Base-by-base conservation (phyloP, 2,329 filamentous ascomycete species). In the Raffaelea albimanens region DNA sequence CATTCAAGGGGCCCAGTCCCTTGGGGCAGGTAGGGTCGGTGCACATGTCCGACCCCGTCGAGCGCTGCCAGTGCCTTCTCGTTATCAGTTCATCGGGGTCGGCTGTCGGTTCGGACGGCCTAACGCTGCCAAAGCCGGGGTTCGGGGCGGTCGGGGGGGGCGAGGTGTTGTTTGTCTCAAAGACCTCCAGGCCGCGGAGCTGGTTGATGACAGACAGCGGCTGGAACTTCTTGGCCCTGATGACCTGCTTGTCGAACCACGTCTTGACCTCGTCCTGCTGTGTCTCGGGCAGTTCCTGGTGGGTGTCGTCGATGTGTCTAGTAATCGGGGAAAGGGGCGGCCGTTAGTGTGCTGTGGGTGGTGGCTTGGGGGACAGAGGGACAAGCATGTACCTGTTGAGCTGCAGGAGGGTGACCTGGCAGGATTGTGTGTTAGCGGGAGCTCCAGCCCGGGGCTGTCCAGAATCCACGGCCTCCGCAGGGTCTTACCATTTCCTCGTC, bases 211-310 rank as follows among this genome's bases (percentile, higher is more conserved):
- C 76, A 1, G 89, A 90, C 1, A 96, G 76, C 1, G 90, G 90
- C 60, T 96, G 90, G 63, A 96, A 95, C 55, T 83, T 83, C 66
- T 93, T 95, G 11, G 90, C 90, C 64, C 94, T 95, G 56, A 86
- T 76, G 66, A 96, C 90, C 66, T 95, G 90, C 60, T 87, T 85
- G 69, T 94, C 87, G 67, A 96, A 95, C 90, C 90, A 96, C 38
- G 89, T 91, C 69, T 94, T 94, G 57, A 95, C 89, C 66, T 96
- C 88, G 64, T 95, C 87, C 61, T 95, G 90, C 61, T 89, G 83
- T 51, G 88, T 78, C 54, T 87, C 86, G 61, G 94, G 85, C 14
- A 96, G 77, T 60, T 95, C 90, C 63, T 90, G 85, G 67, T 96
- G 90, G 53, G 73, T 81, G 62, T 96, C 90, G 68, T 96, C 90